phyloP scores from a whole-genome alignment of 1,139 yeast genomes.

The Candida buenavistaensis region DNA sequence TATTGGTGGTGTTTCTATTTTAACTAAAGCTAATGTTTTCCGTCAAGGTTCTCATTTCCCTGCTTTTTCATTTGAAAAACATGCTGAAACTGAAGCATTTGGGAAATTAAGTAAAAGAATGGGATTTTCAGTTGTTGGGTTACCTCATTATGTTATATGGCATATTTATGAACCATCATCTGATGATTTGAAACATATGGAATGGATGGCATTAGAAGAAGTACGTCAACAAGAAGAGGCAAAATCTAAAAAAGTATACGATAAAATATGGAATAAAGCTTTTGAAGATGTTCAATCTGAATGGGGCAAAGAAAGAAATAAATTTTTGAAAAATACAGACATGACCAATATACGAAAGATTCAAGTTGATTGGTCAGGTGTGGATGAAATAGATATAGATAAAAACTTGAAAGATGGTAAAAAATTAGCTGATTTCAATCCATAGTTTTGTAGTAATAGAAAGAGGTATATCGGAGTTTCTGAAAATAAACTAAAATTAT shows the following conservation, averaged over 20 bases:
- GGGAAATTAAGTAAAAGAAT: constrained; percentile 81
- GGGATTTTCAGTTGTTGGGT: constrained; percentile 80
- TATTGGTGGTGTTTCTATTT: constrained; percentile 86
- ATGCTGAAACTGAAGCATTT: constrained; percentile 92
- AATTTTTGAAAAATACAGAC: constrained; percentile 74
- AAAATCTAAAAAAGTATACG: constrained; percentile 65
- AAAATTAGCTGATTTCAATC: constrained; percentile 46
- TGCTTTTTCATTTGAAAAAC: constrained; percentile 85
- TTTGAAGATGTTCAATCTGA: constrained; percentile 69
- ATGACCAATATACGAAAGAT: constrained; percentile 48
- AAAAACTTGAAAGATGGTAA: constrained; percentile 25
- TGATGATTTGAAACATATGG: constrained; percentile 90
- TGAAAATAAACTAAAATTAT: too few relatives aligned
- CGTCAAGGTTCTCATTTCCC: constrained; percentile 84
- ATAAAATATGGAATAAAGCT: constrained; percentile 74
- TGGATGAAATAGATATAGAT: constrained; percentile 46
- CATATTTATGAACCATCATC: constrained; percentile 88
- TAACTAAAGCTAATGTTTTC: constrained; percentile 78
- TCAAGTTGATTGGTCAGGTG: constrained; percentile 69
- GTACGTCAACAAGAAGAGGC: constrained; percentile 69
- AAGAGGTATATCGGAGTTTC: too few relatives aligned
- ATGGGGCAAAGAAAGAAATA: constrained; percentile 67
- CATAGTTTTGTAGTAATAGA: constrained; percentile 18
- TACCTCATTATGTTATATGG: constrained; percentile 92
- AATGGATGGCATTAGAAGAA: constrained; percentile 95